Evolutionary conservation across 2,329 filamentous ascomycete species (phyloP), one percentile per base, ranked within the genome.

Genomic region (Botryotinia convoluta): DNA sequence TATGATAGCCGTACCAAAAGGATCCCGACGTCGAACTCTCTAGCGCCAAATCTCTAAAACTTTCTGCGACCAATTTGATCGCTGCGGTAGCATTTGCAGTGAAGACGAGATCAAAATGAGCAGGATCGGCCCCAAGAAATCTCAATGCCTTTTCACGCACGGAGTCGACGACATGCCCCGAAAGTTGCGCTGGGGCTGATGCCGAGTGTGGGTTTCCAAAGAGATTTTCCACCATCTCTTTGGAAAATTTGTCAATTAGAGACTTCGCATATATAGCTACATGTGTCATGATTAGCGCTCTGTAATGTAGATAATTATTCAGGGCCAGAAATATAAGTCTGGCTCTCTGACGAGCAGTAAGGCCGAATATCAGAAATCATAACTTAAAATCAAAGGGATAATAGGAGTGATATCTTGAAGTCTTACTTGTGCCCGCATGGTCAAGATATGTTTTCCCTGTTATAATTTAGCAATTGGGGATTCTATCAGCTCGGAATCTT

Each of bases 161-260:
- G 80, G 93, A 89, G 76, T 97, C 94, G 72, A 97, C 88, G 9
- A 91, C 87, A 2, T 87, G 85, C 0, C 92, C 91, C 0, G 93
- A 92, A 37, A 90, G 86, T 79, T 95, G 93, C 0, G 95, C 97
- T 9, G 94, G 91, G 18, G 87, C 85, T 3, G 94, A 97, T 68
- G 89, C 91, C 0, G 95, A 97, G 83, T 98, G 95, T 0, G 95
- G 95, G 74, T 98, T 98, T 42, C 94, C 95, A 77, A 94, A 94
- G 0, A 98, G 85, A 77, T 90, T 92, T 4, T 87, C 84, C 20
- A 91, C 90, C 87, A 98, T 91, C 73, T 95, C 92, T n/a, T 84
- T 82, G 14, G 93, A 89, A 82, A 97, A 97, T n/a, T 84, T 85
- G 74, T 95, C 91, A 80, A 98, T 90, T 44, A 95, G 82, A 44